Conservation (phyloP, 768 basidiomycete species). For the Saitozyma podzolica region DNA sequence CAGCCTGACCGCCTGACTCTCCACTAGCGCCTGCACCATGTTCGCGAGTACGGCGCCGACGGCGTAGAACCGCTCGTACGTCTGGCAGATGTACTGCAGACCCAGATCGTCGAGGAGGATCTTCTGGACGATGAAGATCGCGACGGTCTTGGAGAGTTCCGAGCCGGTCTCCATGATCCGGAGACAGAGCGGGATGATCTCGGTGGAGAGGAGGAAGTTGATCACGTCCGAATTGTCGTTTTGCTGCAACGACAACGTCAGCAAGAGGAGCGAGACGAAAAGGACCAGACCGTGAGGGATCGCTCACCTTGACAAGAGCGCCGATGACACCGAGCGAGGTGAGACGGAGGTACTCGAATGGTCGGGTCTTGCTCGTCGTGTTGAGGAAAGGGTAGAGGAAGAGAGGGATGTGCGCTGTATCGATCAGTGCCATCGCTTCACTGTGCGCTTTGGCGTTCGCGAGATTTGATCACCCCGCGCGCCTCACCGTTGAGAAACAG, state of each 20-base stretch:
- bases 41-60: conserved; percentile 97
- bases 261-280: too few relatives aligned
- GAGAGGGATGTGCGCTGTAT: conserved; percentile 87
- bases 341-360: conserved; percentile 97
- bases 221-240: conserved; percentile 99
- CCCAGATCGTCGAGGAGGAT: conserved; percentile 92
- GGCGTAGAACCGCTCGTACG: conserved; percentile 99
- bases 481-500: conserved; percentile 85
- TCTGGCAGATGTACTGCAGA: conserved; percentile 97
- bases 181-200: conserved; percentile 98
- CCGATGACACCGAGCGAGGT: conserved; percentile 99
- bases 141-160: conserved; percentile 96
- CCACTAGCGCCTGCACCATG: conserved; percentile 97
- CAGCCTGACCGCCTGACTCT: conserved; percentile 92
- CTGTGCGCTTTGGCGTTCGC: too few relatives aligned
- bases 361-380: conserved; percentile 98
- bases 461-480: neutral
- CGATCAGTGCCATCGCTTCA: neutral
- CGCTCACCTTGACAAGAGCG: conserved; percentile 86
- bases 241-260: conserved; percentile 63
- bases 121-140: conserved; percentile 99
- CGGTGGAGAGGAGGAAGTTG: conserved; percentile 96
- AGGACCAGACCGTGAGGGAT: conserved; percentile 2
- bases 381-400: conserved; percentile 96
- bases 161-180: conserved; percentile 99